Conservation (phyloP, 345 rosid species). For the Aquilaria malaccensis region DNA sequence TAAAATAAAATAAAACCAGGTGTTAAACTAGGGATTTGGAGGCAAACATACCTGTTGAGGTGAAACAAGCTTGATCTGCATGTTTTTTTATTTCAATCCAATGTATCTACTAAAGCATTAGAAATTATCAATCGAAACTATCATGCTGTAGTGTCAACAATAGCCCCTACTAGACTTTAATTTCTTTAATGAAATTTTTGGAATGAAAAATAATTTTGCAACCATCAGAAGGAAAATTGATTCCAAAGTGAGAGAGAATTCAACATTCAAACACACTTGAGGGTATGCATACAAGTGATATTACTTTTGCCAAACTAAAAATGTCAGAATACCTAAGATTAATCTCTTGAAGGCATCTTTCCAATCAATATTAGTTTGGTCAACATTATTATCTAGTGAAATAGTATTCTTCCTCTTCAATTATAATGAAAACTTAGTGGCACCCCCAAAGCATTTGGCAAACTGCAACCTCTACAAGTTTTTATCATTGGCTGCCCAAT, state of each 20-base stretch:
- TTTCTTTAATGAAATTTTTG: slow-evolving; percentile 32
- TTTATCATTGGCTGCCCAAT: slow-evolving; percentile 49
- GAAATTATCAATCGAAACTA: slow-evolving; percentile 47
- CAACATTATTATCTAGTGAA: slow-evolving; percentile 1
- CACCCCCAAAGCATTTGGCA: slow-evolving; percentile 26
- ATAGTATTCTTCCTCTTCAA: neutral
- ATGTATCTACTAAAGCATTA: slow-evolving; percentile 30
- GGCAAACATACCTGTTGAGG: slow-evolving; percentile 33
- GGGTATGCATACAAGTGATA: neutral
- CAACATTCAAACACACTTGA: neutral
- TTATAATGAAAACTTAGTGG: neutral
- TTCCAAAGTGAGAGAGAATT: neutral
- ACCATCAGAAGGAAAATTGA: neutral
- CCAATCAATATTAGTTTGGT: slow-evolving; percentile 36
- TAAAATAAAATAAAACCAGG: neutral
- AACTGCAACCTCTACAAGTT: slow-evolving; percentile 50
- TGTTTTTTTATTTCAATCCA: slow-evolving; percentile 5
- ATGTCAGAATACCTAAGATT: slow-evolving; percentile 35
- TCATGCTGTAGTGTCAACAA: slow-evolving; percentile 37
- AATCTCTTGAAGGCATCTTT: slow-evolving; percentile 48
- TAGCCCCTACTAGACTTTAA: slow-evolving; percentile 51
- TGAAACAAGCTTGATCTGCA: slow-evolving; percentile 28
- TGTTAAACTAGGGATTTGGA: neutral
- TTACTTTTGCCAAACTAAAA: neutral
- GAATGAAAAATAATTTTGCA: slow-evolving; percentile 11